Conservation (phyloP, 176 grass and related monocot genomes). For the Eleusine indica region DNA sequence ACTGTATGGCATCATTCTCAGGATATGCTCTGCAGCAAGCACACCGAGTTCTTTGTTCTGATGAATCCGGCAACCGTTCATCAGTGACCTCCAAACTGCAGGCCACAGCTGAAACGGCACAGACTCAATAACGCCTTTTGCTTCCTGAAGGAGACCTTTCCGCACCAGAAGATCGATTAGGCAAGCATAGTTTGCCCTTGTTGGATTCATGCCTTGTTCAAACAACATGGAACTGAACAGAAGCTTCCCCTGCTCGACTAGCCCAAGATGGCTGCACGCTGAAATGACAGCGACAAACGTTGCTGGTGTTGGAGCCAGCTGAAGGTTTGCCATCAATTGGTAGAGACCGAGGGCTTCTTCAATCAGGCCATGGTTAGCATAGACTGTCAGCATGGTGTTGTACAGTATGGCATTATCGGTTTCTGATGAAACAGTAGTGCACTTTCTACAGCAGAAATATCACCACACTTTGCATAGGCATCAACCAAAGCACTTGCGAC, state of each 20-base stretch:
- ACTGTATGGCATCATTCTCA: constrained; percentile 40
- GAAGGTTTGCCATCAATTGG: constrained; percentile 41
- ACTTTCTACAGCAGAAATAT: constrained; percentile 39
- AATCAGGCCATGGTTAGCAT: constrained; percentile 58
- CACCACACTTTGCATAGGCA: constrained; percentile 65
- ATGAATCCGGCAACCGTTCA: constrained; percentile 65
- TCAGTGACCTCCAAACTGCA: constrained; percentile 54
- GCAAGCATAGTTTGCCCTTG: constrained; percentile 44
- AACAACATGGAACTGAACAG: constrained; percentile 42
- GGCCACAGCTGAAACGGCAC: constrained; percentile 64
- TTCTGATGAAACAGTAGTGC: constrained; percentile 10
- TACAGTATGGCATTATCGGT: constrained; percentile 44
- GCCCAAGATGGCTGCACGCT: constrained; percentile 56
- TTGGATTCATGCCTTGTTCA: constrained; percentile 45
- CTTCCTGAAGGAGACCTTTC: constrained; percentile 52
- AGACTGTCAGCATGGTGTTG: constrained; percentile 70
- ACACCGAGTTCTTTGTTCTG: constrained; percentile 51
- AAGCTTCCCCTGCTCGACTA: constrained; percentile 54
- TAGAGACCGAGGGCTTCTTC: constrained; percentile 41
- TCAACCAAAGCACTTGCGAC: constrained; percentile 58
- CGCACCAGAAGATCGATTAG: constrained; percentile 60
- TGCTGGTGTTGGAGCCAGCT: constrained; percentile 48
- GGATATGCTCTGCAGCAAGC: constrained; percentile 49
- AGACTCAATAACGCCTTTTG: constrained; percentile 40
- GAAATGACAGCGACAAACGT: constrained; percentile 55